These are phyloP conservation scores for Tylopilus sp. DNA, from an alignment of 768 basidiomycete species.

Conservation along the genomic window DNA sequence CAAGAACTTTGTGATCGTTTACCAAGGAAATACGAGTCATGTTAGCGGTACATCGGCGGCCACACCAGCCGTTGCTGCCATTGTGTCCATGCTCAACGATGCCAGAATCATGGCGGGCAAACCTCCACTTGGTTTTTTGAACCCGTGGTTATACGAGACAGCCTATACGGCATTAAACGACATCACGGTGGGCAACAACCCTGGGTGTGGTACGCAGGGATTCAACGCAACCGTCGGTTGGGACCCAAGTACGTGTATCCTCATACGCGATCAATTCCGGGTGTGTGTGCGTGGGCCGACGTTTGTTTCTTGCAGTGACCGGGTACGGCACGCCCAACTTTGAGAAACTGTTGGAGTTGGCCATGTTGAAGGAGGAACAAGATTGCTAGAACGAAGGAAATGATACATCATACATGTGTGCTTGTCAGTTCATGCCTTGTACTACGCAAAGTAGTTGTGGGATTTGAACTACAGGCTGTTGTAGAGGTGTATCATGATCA, in stretches of 20 bases:
- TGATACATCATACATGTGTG: too few relatives aligned
- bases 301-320: constrained; percentile 38
- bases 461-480: too few relatives aligned
- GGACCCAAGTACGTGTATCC: constrained; percentile 48
- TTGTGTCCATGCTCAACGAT: constrained; percentile 66
- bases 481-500: too few relatives aligned
- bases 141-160: constrained; percentile 54
- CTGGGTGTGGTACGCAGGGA: constrained; percentile 59
- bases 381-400: too few relatives aligned
- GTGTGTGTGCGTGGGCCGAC: not conserved
- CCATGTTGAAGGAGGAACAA: constrained; percentile 11
- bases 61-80: constrained; percentile 59
- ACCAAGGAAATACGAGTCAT: constrained; percentile 33
- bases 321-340: constrained; percentile 61
- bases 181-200: constrained; percentile 54
- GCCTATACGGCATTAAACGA: constrained; percentile 46
- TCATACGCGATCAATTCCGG: too few relatives aligned
- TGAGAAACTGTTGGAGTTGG: constrained; percentile 39
- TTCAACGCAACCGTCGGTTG: constrained; percentile 61
- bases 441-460: too few relatives aligned
- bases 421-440: too few relatives aligned
- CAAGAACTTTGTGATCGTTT: constrained; percentile 45
- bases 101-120: constrained; percentile 44
- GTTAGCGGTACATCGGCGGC: constrained; percentile 66
- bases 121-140: constrained; percentile 60